Base-by-base conservation (phyloP, 805 yeast genomes). In the Saturnispora halmiae region DNA sequence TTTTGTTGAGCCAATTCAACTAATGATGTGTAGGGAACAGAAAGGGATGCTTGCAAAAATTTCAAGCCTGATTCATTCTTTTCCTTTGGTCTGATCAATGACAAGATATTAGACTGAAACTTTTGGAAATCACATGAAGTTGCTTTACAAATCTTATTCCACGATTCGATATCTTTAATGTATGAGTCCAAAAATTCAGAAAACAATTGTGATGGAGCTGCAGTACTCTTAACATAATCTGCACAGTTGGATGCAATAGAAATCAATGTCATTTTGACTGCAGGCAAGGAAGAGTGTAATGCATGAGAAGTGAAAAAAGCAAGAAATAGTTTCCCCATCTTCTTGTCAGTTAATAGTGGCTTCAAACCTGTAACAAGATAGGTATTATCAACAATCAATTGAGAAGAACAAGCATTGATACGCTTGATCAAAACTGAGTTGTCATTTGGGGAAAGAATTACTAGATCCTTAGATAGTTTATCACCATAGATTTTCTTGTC, bases 291-390 rank as follows among this genome's bases (percentile, higher is more conserved):
- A 19, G 70, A 62, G 7, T 63, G 49, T 29, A 65, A 56, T 52
- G 84, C 82, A 58, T 86, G 92, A 42, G 80, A 76, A 15, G 81
- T 74, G 51, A 85, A 67, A 48, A 79, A 82, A 0, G 87, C 72
- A 40, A 79, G 58, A 34, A 72, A 66, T 5, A 80, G 61, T 42
- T 73, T 70, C 13, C 79, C 80, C 32, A 72, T 54, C 44, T 72
- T 76, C 50, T 70, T 73, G 54, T 79, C 78, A 20, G 67, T 64
- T 4, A 72, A 51, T 22, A 64, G 37, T 9, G 47, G 45, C 38
- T 42, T 58, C 42, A 70, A 58, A 22, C 51, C 47, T 46, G 60
- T 44, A 41, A 67, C 55, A 44, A 75, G 57, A 51, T 73, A 76
- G 20, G 63, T 57, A 26, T 60, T 60, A 48, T 79, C 87, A 46